Evolutionary conservation across 108 stramenopile species (phyloP), one percentile per base, ranked within the genome.

Genomic region (Asterionellopsis glacialis): DNA sequence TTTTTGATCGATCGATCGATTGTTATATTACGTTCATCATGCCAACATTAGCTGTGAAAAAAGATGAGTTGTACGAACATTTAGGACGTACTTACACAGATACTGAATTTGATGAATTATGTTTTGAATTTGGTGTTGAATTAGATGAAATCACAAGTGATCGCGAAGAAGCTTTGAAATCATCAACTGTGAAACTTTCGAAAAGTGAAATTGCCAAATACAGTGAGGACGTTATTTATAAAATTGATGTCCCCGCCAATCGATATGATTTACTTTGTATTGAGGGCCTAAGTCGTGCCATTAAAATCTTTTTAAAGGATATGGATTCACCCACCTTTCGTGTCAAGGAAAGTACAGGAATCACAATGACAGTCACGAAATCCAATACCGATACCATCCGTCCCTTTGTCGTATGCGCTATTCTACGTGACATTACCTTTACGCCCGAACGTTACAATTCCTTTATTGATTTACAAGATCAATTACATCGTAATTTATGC

Each of bases 381-480:
- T 51, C 84, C n/a, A 76, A 76, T 42, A 91, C 94, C 18, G 77
- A 87, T 25, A 70, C 73, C 39, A 87, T 99, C 45, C 95, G 99
- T 47, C 98, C 99, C 21, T 97, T 93, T 72, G 93, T 97, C 0
- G 98, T 97, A 0, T 95, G 96, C 72, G 99, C 99, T 28, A 88
- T 98, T 56, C 74, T 99, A 47, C 83, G 97, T 44, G 91, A 94
- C 53, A 74, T 99, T 14, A 79, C 75, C 48, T 96, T 99, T 61
- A 80, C 90, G 42, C 64, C 79, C 44, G 74, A 84, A 39, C 76
- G 92, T 13, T 98, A 98, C 83, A 76, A 88, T 50, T 95, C 94
- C 57, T 99, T 98, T 90, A 98, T 99, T 68, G 98, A 98, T 53
- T 78, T 99, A 70, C 99, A 99, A 76, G 99, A 99, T 74, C 96